phyloP scores from a whole-genome alignment of 108 stramenopile species.

The Parmales sp. region DNA sequence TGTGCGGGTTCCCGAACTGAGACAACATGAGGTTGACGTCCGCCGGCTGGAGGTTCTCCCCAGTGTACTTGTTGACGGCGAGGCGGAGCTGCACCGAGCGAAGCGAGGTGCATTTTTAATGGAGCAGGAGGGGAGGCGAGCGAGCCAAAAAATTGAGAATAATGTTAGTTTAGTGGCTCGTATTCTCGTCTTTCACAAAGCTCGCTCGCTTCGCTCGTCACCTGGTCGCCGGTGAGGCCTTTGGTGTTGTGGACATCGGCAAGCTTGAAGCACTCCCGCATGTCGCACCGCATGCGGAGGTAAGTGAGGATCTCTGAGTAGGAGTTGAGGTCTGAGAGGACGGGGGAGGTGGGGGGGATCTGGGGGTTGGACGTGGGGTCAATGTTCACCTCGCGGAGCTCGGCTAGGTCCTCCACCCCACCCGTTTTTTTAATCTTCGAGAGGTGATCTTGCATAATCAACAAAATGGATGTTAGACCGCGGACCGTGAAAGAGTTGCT shows the following conservation, averaged over 20 bases:
- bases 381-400: neutral
- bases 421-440: neutral
- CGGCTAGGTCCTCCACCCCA: neutral
- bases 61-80: neutral
- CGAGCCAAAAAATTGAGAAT: too few relatives aligned
- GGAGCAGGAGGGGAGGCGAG: too few relatives aligned
- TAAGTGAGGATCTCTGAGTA: neutral
- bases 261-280: neutral
- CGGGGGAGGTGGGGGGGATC: neutral
- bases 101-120: neutral
- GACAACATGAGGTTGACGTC: neutral
- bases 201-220: too few relatives aligned
- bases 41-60: neutral
- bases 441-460: neutral
- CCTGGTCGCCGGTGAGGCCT: too few relatives aligned
- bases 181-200: too few relatives aligned
- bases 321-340: neutral
- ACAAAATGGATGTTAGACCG: neutral
- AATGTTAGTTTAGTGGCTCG: too few relatives aligned
- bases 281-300: conserved; percentile 4
- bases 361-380: conserved; percentile 7
- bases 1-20: neutral
- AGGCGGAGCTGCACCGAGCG: too few relatives aligned
- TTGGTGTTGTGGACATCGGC: too few relatives aligned
- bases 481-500: neutral